Base-by-base conservation (phyloP, 2,329 filamentous ascomycete species). In the Phialophora tarda region DNA sequence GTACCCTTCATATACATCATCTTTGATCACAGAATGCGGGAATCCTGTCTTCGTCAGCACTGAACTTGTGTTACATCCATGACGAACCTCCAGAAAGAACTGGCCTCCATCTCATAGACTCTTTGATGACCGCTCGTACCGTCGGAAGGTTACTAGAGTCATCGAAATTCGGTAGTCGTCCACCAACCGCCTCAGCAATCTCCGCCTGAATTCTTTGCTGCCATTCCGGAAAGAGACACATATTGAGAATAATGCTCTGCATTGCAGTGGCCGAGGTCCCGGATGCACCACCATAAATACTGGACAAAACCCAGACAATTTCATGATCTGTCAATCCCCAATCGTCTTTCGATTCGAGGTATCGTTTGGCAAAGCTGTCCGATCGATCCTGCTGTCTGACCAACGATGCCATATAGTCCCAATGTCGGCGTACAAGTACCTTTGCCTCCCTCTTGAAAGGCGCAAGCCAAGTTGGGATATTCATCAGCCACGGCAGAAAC, bases 21-120 rank as follows among this genome's bases (percentile, higher is more conserved):
- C 82, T 28, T 80, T 47, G 32, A 32, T 28, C 17, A 59, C 55
- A 8, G 34, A 17, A 59, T 38, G 30, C 21, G 26, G 26, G 68
- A 21, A 67, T 73, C 78, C 77, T 70, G 75, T 78, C 1, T 83
- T 78, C 75, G 28, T 57, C 54, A 57, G 28, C 32, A 23, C 21
- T 57, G 28, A 38, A n/a, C 30, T 30, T 57, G 17, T n/a, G 11
- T 10, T 26, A 28, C 17, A 7, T 26, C 5, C 11, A 34, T 63
- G 54, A 65, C 48, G 62, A 59, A 61, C 70, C 69, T 41, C 70
- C 70, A 4, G 70, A 64, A 14, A 68, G 64, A 23, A 71, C 67
- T 11, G 80, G 80, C 10, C 80, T 77, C 80, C 80, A 82, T 50
- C 80, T 76, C 50, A 82, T 75, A 2, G 74, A 75, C 74, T 82